Evolutionary conservation across 257 asterid genomes (phyloP).

Genomic region (Orobanche coerulescens): DNA sequence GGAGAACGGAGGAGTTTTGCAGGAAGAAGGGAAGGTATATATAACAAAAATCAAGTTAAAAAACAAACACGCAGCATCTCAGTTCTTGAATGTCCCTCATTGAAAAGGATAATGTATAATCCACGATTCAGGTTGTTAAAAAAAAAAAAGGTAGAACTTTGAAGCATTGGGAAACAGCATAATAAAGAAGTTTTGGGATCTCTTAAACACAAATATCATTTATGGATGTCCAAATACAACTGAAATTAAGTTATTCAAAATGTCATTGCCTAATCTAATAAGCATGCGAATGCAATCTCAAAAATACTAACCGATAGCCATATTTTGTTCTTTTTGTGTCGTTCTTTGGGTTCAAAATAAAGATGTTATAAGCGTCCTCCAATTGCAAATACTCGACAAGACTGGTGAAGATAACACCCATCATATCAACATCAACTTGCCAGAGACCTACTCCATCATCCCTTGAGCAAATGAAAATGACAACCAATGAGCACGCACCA

Average conservation of each 20-base stretch:
- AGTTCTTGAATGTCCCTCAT: not conserved
- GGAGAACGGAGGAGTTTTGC: not conserved
- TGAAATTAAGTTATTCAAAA: slow-evolving; percentile 10
- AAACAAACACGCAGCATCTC: not conserved
- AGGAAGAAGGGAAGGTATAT: not conserved
- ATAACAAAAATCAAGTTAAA: not conserved
- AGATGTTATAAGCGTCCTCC: slow-evolving; percentile 81
- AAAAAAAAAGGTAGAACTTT: not conserved
- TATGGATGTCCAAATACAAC: not conserved
- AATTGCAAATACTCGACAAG: slow-evolving; percentile 88
- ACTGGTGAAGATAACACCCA: slow-evolving; percentile 66
- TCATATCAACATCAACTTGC: slow-evolving; percentile 98
- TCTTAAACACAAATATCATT: not conserved
- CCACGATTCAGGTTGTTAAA: not conserved
- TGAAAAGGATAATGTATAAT: slow-evolving; percentile 1
- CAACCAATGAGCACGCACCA: slow-evolving; percentile 20
- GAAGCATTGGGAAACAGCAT: slow-evolving; percentile 1
- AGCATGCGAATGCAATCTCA: slow-evolving; percentile 15
- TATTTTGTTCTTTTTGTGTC: slow-evolving; percentile 60
- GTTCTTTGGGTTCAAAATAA: slow-evolving; percentile 78
- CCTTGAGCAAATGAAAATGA: slow-evolving; percentile 34
- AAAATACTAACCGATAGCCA: slow-evolving; percentile 72
- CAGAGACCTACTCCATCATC: slow-evolving; percentile 59
- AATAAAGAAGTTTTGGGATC: not conserved
- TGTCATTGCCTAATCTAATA: not conserved